These are phyloP conservation scores for Theobroma cacao DNA, from an alignment of 345 rosid genomes.

Conservation along the genomic window DNA sequence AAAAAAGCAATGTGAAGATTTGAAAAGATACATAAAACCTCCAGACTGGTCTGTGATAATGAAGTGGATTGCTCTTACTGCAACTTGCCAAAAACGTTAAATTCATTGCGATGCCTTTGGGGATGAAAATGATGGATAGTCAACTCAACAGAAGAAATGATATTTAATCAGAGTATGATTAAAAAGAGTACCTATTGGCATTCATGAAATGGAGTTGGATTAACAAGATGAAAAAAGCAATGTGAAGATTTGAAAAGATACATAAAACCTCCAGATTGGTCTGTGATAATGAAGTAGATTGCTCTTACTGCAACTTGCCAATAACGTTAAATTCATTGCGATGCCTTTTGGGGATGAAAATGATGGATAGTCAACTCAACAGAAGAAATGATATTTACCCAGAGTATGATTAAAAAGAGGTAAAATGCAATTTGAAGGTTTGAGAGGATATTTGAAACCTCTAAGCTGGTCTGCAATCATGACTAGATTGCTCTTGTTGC, in stretches of 20 bases:
- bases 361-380: background rate
- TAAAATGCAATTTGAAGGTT: too few species aligned
- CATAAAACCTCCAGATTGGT: too few species aligned
- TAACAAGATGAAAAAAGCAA: background rate
- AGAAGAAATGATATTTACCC: background rate
- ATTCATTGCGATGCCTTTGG: background rate
- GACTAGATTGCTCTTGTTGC: too few species aligned
- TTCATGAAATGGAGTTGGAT: too few species aligned
- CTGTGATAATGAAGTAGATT: background rate
- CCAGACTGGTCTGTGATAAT: background rate
- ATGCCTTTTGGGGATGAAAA: background rate
- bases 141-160: background rate
- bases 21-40: background rate
- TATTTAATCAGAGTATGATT: background rate
- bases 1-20: background rate
- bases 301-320: background rate
- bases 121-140: background rate
- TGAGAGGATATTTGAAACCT: too few species aligned
- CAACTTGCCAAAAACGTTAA: background rate
- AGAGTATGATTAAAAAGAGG: too few species aligned
- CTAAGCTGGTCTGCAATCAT: too few species aligned
- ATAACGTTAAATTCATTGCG: background rate
- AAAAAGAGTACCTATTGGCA: too few species aligned
- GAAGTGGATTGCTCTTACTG: background rate
- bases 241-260: background rate